These are phyloP conservation scores for Atkinsonella hypoxylon DNA, from an alignment of 2,329 filamentous ascomycete species.

Conservation along the genomic window DNA sequence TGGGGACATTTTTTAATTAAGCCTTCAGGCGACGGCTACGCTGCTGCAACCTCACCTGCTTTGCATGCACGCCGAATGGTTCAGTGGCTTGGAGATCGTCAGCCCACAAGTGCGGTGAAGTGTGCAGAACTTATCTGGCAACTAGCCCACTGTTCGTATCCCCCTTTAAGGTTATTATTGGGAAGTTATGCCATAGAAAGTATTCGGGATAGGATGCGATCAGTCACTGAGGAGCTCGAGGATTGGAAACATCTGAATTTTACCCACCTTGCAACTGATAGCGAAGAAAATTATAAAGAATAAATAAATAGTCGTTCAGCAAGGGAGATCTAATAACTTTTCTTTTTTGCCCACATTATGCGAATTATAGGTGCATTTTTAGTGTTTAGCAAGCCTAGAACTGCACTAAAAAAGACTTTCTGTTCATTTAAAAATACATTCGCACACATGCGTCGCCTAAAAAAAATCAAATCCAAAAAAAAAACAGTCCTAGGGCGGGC, in stretches of 20 bases:
- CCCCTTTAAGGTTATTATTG: constrained; percentile 72
- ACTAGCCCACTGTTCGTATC: constrained; percentile 87
- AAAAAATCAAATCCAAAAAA: too few relatives aligned
- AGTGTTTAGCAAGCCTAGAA: too few relatives aligned
- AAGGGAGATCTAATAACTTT: too few relatives aligned
- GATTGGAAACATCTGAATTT: constrained; percentile 86
- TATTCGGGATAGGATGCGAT: constrained; percentile 77
- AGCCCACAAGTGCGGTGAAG: constrained; percentile 86
- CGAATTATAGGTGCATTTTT: neutral
- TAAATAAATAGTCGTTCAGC: neutral
- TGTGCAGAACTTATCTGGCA: constrained; percentile 92
- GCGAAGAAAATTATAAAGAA: neutral
- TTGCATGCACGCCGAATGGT: constrained; percentile 84
- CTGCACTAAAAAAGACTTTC: too few relatives aligned
- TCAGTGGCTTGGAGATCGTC: constrained; percentile 85
- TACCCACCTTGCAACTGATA: constrained; percentile 16
- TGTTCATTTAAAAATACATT: too few relatives aligned
- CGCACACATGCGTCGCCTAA: too few relatives aligned
- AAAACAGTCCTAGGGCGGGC: too few relatives aligned
- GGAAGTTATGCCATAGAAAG: constrained; percentile 95
- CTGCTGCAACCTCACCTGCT: constrained; percentile 65
- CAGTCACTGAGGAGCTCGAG: constrained; percentile 88
- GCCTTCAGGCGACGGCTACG: constrained; percentile 70
- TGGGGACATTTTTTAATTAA: constrained; percentile 94
- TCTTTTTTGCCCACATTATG: too few relatives aligned